Evolutionary conservation across 2,329 filamentous ascomycete genomes (phyloP).

Genomic region (Macrophomina pseudophaseolina): DNA sequence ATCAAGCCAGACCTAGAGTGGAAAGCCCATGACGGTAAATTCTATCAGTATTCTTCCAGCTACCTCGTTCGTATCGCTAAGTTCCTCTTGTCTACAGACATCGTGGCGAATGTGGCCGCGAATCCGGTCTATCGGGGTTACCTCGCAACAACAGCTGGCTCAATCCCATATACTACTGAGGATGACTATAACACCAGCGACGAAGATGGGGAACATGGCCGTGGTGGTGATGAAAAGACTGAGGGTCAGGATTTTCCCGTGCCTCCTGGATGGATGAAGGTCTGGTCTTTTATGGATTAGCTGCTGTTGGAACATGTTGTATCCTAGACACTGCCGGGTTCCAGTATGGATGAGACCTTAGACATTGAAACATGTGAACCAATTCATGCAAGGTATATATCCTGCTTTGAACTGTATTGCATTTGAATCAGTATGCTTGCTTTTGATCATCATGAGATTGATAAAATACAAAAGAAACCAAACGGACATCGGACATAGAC

Average conservation of each 20-base stretch:
- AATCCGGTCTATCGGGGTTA: background rate
- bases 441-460: no score
- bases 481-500: no score
- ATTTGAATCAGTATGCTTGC: no score
- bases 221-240: background rate
- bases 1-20: background rate
- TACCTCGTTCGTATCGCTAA: background rate
- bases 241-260: background rate
- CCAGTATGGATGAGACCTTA: no score
- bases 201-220: background rate
- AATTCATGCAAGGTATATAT: no score
- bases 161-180: background rate
- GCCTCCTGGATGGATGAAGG: background rate
- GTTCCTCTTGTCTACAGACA: background rate
- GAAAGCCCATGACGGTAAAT: conserved; percentile 20
- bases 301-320: no score
- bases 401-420: no score
- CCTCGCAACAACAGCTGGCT: conserved; percentile 8
- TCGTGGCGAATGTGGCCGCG: background rate
- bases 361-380: no score
- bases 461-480: no score
- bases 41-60: background rate
- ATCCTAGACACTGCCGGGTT: no score
- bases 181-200: background rate
- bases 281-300: background rate